These are phyloP conservation scores for Conringia planisiliqua DNA, from an alignment of 345 rosid species.

Conservation along the genomic window DNA sequence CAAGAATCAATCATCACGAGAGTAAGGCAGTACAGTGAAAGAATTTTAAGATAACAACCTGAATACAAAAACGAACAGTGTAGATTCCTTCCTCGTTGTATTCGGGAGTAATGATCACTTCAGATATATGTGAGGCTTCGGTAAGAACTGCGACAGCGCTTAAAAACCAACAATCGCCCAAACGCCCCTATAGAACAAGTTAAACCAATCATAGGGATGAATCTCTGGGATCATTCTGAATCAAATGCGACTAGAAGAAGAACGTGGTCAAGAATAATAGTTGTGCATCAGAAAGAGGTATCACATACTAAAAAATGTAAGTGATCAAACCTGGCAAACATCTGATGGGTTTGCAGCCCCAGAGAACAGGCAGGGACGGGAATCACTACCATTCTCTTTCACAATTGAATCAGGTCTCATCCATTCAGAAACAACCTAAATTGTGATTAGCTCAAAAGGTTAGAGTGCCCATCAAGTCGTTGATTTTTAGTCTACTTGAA, in stretches of 20 bases:
- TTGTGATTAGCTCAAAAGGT: constrained; percentile 27
- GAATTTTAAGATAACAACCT: constrained; percentile 50
- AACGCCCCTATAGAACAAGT: constrained; percentile 67
- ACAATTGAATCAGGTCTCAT: constrained; percentile 88
- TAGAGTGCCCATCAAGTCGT: constrained; percentile 16
- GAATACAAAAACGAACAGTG: constrained; percentile 98
- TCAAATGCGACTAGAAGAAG: constrained; percentile 4
- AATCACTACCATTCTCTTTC: constrained; percentile 54
- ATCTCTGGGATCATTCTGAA: neutral
- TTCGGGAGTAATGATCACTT: constrained; percentile 95
- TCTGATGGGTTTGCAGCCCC: constrained; percentile 95
- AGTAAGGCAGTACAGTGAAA: constrained; percentile 5
- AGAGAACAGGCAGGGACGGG: constrained; percentile 83
- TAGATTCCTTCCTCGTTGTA: constrained; percentile 98
- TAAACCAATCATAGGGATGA: constrained; percentile 3
- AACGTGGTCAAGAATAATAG: constrained; percentile 6
- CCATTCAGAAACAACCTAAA: constrained; percentile 97
- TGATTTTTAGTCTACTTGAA: constrained; percentile 7
- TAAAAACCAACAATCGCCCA: constrained; percentile 99
- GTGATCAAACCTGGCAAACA: constrained; percentile 89
- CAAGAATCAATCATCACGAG: constrained; percentile 10
- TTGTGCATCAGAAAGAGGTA: constrained; percentile 14
- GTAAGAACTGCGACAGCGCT: constrained; percentile 98
- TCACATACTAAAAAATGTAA: neutral
- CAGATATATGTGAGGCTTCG: constrained; percentile 89